Evolutionary conservation across 2,329 filamentous ascomycete genomes (phyloP), one percentile per base, ranked within the genome.

Genomic region (Colletotrichum sp.): DNA sequence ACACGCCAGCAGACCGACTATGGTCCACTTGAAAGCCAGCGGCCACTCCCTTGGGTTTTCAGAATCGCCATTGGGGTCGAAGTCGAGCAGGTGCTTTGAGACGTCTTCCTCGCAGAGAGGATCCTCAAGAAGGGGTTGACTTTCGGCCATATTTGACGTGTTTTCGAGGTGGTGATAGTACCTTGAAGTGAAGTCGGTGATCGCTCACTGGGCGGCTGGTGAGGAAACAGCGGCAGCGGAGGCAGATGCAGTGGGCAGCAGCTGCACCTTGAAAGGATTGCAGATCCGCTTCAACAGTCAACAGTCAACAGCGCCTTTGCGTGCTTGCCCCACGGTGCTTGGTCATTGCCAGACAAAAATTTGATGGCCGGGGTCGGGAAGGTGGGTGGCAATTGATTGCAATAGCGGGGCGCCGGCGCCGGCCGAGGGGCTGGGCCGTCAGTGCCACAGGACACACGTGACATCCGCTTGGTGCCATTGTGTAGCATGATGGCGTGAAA

Each of bases 31-130:
- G 82, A 89, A 90, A 3, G 83, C 77, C 5, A 79, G 77, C 0
- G 88, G 85, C 90, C 91, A 92, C 71, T 90, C 86, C 71, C 88
- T 81, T 3, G 90, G 90, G 78, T 92, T 89, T 21, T 78, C 78
- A 4, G 49, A 21, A 32, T 80, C 78, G 68, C 76, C 78, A 28
- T 79, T 68, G 63, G 76, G 76, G 26, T 78, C 74, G 36, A 79
- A 80, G 26, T 77, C 76, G 6, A 76, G 74, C 49, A 76, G 13
- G 24, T 74, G 74, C 64, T 76, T 76, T 24, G 74, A 73, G 6
- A 73, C 28, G 3, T 74, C 64, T 36, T 73, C 70, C 49, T 76
- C 74, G 59, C 74, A 73, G 34, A 76, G 64, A 24, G 74, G 70
- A 24, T 74, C 74, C 18, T 76, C 74, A 3, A 76, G 74, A 26